Conservation (phyloP, 116 monocot genomes). For the Papilionanthe hybrid region DNA sequence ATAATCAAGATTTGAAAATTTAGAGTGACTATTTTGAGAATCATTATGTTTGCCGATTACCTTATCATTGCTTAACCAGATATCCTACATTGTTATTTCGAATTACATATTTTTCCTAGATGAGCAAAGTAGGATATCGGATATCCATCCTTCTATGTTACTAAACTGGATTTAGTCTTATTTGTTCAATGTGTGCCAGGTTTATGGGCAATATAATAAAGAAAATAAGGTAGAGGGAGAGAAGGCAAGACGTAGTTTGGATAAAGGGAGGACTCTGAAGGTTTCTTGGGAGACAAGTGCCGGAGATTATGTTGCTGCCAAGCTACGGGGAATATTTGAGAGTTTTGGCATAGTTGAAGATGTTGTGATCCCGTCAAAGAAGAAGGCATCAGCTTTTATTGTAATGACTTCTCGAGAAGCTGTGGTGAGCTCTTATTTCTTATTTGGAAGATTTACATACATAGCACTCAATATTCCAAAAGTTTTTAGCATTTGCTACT, state of each 20-base stretch:
- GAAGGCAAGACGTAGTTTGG: slow-evolving; percentile 18
- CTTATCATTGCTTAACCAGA: not conserved
- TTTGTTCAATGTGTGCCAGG: slow-evolving; percentile 4
- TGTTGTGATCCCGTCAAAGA: slow-evolving; percentile 75
- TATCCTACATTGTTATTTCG: not conserved
- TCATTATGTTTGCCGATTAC: not conserved
- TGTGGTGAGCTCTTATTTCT: slow-evolving; percentile 35
- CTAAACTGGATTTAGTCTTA: not conserved
- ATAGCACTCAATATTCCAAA: no score
- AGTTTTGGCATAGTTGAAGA: slow-evolving; percentile 80
- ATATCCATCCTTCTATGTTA: not conserved
- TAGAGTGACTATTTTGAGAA: not conserved
- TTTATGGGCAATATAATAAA: slow-evolving; percentile 20
- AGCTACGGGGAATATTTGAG: slow-evolving; percentile 59
- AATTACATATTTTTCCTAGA: not conserved
- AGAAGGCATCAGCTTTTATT: slow-evolving; percentile 60
- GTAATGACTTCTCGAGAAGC: slow-evolving; percentile 69
- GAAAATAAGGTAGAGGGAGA: slow-evolving; percentile 22
- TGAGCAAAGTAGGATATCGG: not conserved
- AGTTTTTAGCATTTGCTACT: not conserved
- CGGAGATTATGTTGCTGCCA: slow-evolving; percentile 45
- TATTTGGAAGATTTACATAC: no score
- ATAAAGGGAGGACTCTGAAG: slow-evolving; percentile 59
- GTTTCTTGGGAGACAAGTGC: slow-evolving; percentile 63
- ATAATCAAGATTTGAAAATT: not conserved